Conservation (phyloP, 495 filamentous ascomycete genomes). For the Parathielavia hyrcaniae region DNA sequence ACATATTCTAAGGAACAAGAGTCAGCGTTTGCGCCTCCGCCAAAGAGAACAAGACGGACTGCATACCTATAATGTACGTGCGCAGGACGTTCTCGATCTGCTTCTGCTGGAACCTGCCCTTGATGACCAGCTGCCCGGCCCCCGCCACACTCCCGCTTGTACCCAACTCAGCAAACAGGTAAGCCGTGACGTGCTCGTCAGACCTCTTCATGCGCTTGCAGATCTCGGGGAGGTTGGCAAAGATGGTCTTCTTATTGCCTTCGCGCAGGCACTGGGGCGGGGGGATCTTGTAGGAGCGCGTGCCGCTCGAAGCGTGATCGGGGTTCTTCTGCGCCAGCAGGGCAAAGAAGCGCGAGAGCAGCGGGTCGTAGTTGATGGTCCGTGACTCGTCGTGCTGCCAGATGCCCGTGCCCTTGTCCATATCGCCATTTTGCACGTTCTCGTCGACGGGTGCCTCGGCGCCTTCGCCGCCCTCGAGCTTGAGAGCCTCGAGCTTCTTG, state of each 20-base stretch:
- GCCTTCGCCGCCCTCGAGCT: slow-evolving; percentile 70
- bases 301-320: slow-evolving; percentile 78
- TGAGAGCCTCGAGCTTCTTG: slow-evolving; percentile 57
- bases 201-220: slow-evolving; percentile 84
- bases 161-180: slow-evolving; percentile 96
- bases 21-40: slow-evolving; percentile 9
- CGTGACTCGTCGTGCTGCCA: slow-evolving; percentile 76
- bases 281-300: slow-evolving; percentile 96
- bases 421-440: slow-evolving; percentile 57
- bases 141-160: slow-evolving; percentile 93
- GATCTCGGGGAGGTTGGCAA: slow-evolving; percentile 73
- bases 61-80: slow-evolving; percentile 74
- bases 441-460: slow-evolving; percentile 45
- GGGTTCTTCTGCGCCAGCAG: slow-evolving; percentile 89
- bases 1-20: slow-evolving; percentile 70
- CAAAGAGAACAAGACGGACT: neutral
- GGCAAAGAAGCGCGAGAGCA: slow-evolving; percentile 86
- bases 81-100: slow-evolving; percentile 93
- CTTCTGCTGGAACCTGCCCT: slow-evolving; percentile 97
- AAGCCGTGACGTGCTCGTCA: slow-evolving; percentile 94
- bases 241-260: slow-evolving; percentile 99
- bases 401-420: slow-evolving; percentile 86
- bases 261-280: slow-evolving; percentile 98
- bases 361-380: slow-evolving; percentile 72
- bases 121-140: slow-evolving; percentile 88